Percentiles rank a stretch among this genome's conserved stretches.
phyloP scores from a whole-genome alignment of 306 rosid genomes.

The Citrullus amarus region DNA sequence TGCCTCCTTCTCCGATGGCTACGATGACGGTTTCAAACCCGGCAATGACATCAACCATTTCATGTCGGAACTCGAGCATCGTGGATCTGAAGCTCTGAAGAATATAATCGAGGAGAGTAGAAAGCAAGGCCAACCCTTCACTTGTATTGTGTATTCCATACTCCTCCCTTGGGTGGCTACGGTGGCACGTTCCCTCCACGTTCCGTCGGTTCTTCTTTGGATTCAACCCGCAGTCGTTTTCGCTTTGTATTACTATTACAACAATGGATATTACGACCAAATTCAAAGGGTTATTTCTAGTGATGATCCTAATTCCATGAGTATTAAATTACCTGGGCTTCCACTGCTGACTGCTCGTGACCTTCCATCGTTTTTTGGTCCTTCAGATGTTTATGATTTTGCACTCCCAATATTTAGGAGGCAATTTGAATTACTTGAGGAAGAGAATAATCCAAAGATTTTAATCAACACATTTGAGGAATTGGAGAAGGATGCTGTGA shows the following conservation, averaged over 20 bases:
- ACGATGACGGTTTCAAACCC: slow-evolving; percentile 11
- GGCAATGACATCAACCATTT: not conserved
- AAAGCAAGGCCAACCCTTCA: slow-evolving; percentile 13
- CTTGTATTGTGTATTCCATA: slow-evolving; percentile 16
- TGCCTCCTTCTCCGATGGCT: slow-evolving; percentile 23
- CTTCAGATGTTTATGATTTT: not conserved
- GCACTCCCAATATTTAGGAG: not conserved
- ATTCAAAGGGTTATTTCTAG: not conserved
- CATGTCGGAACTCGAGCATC: not conserved
- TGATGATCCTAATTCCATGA: not conserved
- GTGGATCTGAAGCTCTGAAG: slow-evolving; percentile 15
- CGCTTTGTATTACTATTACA: not conserved
- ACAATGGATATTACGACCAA: slow-evolving; percentile 1
- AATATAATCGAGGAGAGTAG: slow-evolving; percentile 4
- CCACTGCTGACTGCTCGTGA: slow-evolving; percentile 5
- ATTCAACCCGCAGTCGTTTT: not conserved
- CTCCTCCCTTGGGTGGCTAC: slow-evolving; percentile 22
- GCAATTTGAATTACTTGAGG: slow-evolving; percentile 6
- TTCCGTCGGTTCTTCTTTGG: not conserved
- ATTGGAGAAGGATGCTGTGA: slow-evolving; percentile 15
- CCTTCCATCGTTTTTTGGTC: slow-evolving; percentile 9
- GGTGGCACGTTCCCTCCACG: not conserved
- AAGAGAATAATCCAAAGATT: not conserved
- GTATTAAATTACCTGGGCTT: not conserved
- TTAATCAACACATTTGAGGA: slow-evolving; percentile 19